Conservation (phyloP, 129 eudicot species). For the Helichrysum umbraculigerum region DNA sequence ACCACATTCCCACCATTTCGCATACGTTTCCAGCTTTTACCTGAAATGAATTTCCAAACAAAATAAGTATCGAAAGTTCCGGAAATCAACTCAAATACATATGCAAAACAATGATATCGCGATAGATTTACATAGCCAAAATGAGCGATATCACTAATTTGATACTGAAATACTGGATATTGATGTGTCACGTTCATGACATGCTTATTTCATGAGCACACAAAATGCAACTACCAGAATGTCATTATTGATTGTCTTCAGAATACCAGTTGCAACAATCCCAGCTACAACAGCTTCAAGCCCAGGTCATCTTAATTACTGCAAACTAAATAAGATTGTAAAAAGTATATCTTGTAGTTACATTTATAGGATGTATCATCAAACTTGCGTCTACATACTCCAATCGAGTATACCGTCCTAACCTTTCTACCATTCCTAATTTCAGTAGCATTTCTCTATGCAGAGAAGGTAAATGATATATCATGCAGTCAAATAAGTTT, state of each 20-base stretch:
- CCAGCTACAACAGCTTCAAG: slow-evolving; percentile 83
- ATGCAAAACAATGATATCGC: too few relatives aligned
- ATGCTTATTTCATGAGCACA: too few relatives aligned
- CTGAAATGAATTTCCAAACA: too few relatives aligned
- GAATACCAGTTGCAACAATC: too few relatives aligned
- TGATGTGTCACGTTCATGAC: too few relatives aligned
- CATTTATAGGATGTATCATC: background rate
- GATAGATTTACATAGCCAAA: too few relatives aligned
- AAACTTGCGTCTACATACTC: background rate
- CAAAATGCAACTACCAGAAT: slow-evolving; percentile 61
- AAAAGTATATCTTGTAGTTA: background rate
- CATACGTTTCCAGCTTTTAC: too few relatives aligned
- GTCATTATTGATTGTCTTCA: slow-evolving; percentile 82
- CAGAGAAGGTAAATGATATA: background rate
- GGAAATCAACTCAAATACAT: too few relatives aligned
- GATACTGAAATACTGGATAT: too few relatives aligned
- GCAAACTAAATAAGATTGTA: slow-evolving; percentile 30
- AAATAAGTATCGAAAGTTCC: too few relatives aligned
- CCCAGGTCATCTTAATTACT: slow-evolving; percentile 82
- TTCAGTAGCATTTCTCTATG: background rate
- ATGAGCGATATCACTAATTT: too few relatives aligned
- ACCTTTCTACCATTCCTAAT: background rate
- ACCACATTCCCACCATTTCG: too few relatives aligned
- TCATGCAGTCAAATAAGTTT: slow-evolving; percentile 53
- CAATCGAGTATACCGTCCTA: background rate